Evolutionary conservation across 1,284 basidiomycete species (phyloP), one percentile per base, ranked within the genome.

Genomic region (Cutaneotrichosporon mucoides): DNA sequence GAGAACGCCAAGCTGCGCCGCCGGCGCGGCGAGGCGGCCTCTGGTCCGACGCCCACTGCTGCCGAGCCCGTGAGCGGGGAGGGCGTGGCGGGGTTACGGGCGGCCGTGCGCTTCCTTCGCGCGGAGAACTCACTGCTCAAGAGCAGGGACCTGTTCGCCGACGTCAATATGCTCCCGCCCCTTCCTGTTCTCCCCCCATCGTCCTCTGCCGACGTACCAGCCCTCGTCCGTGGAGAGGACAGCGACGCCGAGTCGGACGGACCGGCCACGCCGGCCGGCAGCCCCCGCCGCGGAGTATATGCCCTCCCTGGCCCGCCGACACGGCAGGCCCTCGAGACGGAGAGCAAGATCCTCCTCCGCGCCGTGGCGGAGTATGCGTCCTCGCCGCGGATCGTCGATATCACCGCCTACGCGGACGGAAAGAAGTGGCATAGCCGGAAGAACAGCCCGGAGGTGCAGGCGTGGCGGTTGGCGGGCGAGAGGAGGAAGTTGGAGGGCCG

Each of bases 81-180:
- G 56, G 73, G 95, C 87, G 85, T 98, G 68, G 90, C 95, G 55
- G 88, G 88, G n/a, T 83, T 98, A 15, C 88, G 90, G 46, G 86
- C 88, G 3, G 92, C 92, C 0, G 85, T 99, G 34, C 86, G 89
- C 35, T 95, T 89, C 84, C 81, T 99, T 35, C 86, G 93, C 15
- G 85, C 83, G 41, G 95, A 99, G 76, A 99, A 99, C 75, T 85
- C 89, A 1, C 89, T 89, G 73, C 85, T 99, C 75, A 94, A 90
- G 73, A 88, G 91, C 2, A 87, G 90, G 72, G 90, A 92, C 70
- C 81, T 97, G 1, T 84, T 94, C 64, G 83, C 84, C 57, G 89
- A 92, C 68, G 85, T 98, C 58, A 84, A 88, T 63, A 75, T 84
- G 3, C 80, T 98, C 0, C 89, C 87, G 9, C 79, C 81, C 0